These are phyloP conservation scores for Bretschneidera sinensis DNA, from an alignment of 345 rosid genomes.

Conservation along the genomic window DNA sequence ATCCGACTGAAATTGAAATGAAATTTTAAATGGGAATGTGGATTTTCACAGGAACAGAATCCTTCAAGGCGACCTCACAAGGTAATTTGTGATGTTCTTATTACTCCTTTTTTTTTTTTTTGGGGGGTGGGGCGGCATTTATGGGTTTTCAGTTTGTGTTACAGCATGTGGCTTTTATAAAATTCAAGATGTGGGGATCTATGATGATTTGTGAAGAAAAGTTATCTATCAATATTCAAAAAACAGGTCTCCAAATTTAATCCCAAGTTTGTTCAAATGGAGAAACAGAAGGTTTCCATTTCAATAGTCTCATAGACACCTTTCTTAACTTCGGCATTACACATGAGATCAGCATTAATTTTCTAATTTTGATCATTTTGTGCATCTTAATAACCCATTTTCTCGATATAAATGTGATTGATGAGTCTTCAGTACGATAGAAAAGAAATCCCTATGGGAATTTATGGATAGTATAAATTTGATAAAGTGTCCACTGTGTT, in stretches of 20 bases:
- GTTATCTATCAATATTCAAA: no score
- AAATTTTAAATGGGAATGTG: background rate
- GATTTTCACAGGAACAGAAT: conserved; percentile 20
- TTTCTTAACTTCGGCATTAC: no score
- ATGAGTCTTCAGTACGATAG: background rate
- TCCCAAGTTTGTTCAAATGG: no score
- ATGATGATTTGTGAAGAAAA: no score
- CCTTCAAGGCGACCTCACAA: conserved; percentile 34
- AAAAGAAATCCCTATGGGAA: background rate
- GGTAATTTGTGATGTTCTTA: conserved; percentile 21
- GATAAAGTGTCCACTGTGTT: no score
- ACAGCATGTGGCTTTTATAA: background rate
- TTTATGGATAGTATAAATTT: background rate
- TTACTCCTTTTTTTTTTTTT: background rate
- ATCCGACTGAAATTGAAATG: background rate
- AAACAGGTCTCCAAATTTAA: no score
- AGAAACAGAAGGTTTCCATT: no score
- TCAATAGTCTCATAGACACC: no score
- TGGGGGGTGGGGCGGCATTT: background rate
- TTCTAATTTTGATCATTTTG: no score
- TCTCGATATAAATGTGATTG: no score
- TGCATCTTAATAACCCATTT: no score
- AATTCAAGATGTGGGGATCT: background rate
- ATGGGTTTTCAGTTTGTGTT: background rate
- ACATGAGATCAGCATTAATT: no score